These are phyloP conservation scores for Scutellaria baicalensis DNA, from an alignment of 257 asterid species.

Conservation along the genomic window DNA sequence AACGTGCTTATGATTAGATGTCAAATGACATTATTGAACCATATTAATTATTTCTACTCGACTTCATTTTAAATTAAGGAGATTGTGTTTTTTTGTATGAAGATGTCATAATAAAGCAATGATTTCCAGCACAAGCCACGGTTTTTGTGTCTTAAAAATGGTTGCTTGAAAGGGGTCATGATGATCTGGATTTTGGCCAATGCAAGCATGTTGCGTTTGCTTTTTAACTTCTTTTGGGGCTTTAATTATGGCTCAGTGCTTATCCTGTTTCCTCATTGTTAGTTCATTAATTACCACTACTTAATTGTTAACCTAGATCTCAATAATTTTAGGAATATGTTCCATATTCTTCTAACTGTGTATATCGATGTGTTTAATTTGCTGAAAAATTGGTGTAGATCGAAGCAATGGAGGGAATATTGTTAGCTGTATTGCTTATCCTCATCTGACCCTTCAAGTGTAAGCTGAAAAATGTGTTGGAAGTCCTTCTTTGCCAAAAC, in stretches of 20 bases:
- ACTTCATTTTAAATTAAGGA: not conserved
- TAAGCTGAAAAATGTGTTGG: too few species aligned
- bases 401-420: slow-evolving; percentile 9
- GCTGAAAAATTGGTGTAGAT: not conserved
- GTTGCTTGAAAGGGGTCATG: slow-evolving; percentile 23
- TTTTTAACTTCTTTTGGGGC: not conserved
- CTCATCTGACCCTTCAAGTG: too few species aligned
- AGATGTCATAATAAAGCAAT: slow-evolving; percentile 19
- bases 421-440: too few species aligned
- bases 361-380: not conserved
- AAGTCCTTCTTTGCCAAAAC: too few species aligned
- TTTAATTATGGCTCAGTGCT: not conserved
- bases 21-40: slow-evolving; percentile 5
- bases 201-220: slow-evolving; percentile 6
- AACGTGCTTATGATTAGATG: slow-evolving; percentile 23
- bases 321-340: slow-evolving; percentile 23
- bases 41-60: not conserved
- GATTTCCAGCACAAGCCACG: slow-evolving; percentile 20
- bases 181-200: slow-evolving; percentile 34
- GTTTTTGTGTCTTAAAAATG: slow-evolving; percentile 17
- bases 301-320: not conserved
- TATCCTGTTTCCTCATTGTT: slow-evolving; percentile 11
- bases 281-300: not conserved
- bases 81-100: slow-evolving; percentile 2
- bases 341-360: slow-evolving; percentile 13